phyloP scores from a whole-genome alignment of 140 eudicot species.

The Flaveria floridana region DNA sequence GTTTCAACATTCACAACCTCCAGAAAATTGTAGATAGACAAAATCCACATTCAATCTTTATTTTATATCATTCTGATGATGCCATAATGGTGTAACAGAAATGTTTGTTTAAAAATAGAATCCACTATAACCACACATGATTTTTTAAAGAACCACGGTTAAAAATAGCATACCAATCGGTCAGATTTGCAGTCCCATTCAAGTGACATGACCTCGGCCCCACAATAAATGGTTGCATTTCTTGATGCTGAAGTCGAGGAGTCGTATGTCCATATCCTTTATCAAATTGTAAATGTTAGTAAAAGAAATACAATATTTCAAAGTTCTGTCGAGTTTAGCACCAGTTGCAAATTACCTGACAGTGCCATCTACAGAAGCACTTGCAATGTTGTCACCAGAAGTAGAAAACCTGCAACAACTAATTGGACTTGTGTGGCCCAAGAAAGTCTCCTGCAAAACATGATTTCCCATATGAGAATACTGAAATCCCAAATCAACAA shows the following conservation, averaged over 20 bases:
- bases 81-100: background rate
- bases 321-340: constrained; percentile 10
- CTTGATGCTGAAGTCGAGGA: constrained; percentile 82
- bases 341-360: constrained; percentile 60
- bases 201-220: constrained; percentile 93
- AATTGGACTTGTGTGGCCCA: constrained; percentile 97
- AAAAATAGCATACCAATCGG: constrained; percentile 43
- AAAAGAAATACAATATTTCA: background rate
- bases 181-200: constrained; percentile 99
- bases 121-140: background rate
- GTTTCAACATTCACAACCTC: constrained; percentile 34
- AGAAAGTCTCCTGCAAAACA: constrained; percentile 69
- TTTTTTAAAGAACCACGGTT: background rate
- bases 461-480: constrained; percentile 23
- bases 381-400: constrained; percentile 92
- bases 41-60: constrained; percentile 9
- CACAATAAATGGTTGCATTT: constrained; percentile 97
- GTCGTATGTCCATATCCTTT: constrained; percentile 95
- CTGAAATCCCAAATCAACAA: constrained; percentile 15
- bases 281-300: constrained; percentile 20
- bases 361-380: constrained; percentile 97
- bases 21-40: constrained; percentile 23
- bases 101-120: background rate
- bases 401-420: constrained; percentile 93
- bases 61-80: background rate